Base-by-base conservation (phyloP, 2,329 filamentous ascomycete genomes). In the Neodidymelliopsis sp. region DNA sequence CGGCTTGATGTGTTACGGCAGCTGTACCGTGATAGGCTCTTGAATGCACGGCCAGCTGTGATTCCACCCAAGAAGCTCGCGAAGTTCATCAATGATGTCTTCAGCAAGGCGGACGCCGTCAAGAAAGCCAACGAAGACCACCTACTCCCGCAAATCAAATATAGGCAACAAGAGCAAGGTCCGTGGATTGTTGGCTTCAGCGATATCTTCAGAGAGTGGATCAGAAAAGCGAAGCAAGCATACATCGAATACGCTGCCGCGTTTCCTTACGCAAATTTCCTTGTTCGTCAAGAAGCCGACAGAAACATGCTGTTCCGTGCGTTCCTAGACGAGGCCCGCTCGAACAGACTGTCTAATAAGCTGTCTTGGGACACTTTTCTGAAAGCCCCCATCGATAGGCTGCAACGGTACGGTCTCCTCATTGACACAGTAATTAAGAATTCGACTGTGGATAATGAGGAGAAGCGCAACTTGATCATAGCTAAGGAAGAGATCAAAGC, bases 131-230 rank as follows among this genome's bases (percentile, higher is more conserved):
- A 97, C 73, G 94, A 95, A 71, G 92, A 97, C 55, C 88, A 94
- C 70, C 82, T 99, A 15, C 77, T 99, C 18, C 89, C 93, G 2
- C 93, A 97, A 71, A 83, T 99, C 63, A 97, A 97, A 68, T 99
- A 97, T 70, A 86, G 94, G 19, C 94, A 99, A 71, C 89, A 94
- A 65, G 94, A 97, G 69, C 93, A 99, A 75, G 94, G 94, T 0
- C 94, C 94, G 0, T 99, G 91, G 86, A 87, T 99, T 49, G 81
- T 84, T 10, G 94, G 94, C 3, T 97, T 97, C 74, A 97, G 92
- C 69, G 94, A 97, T 66, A 90, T 99, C 38, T 97, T 99, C 79
- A 82, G 94, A 49, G 94, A 99, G 75, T 99, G 94, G 94, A 96
- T 97, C 54, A 85, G 94, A 56, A 97, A 97, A 73, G 94, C 94